phyloP scores from a whole-genome alignment of 2,329 filamentous ascomycete species.

The Diplodia seriata region DNA sequence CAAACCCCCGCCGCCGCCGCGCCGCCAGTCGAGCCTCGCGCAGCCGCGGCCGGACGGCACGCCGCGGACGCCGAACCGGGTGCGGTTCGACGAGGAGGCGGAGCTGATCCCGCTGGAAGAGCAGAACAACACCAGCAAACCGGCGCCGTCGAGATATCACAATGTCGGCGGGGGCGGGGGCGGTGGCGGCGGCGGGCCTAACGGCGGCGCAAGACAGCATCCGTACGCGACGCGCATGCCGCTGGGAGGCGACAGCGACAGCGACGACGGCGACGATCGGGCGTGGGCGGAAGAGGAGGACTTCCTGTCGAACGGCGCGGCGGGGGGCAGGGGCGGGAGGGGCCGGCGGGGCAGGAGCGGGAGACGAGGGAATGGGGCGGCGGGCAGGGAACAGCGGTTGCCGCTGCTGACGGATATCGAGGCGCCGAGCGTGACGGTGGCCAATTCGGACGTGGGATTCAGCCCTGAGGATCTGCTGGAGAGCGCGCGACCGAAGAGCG shows the following conservation, averaged over 20 bases:
- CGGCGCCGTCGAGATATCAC: neutral
- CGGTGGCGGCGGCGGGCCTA: no score
- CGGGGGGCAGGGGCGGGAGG: constrained; percentile 43
- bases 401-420: constrained; percentile 84
- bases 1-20: constrained; percentile 36
- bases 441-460: constrained; percentile 62
- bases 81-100: constrained; percentile 69
- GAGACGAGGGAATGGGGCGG: constrained; percentile 48
- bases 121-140: neutral
- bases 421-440: constrained; percentile 78
- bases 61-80: constrained; percentile 72
- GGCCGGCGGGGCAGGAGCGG: constrained; percentile 38
- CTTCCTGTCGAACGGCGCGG: constrained; percentile 53
- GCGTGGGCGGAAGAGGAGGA: constrained; percentile 66
- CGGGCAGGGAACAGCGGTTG: constrained; percentile 56
- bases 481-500: constrained; percentile 77
- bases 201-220: constrained; percentile 11
- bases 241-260: constrained; percentile 12
- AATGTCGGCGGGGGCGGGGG: neutral
- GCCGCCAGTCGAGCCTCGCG: constrained; percentile 55
- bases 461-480: constrained; percentile 66
- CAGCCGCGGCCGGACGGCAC: constrained; percentile 57
- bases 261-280: constrained; percentile 42
- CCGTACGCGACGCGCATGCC: constrained; percentile 28
- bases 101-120: constrained; percentile 37